A percentile compares a stretch with the other conserved stretches of the same genome.
phyloP scores from a whole-genome alignment of 2,329 filamentous ascomycete genomes.

The Beauveria sp. region DNA sequence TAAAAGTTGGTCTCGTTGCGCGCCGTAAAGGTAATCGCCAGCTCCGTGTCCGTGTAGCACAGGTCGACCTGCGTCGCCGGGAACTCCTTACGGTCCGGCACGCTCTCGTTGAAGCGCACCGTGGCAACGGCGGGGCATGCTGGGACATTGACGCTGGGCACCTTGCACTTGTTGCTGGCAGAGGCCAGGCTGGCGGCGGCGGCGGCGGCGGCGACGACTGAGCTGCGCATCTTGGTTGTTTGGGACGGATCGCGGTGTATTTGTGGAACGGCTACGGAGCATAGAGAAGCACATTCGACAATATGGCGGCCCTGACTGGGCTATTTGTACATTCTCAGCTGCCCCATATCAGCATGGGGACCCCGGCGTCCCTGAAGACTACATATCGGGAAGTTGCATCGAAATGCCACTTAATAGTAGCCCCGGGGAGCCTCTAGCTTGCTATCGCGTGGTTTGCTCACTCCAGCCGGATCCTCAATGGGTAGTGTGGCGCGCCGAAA shows the following conservation, averaged over 20 bases:
- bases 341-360: too few species aligned
- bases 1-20: conserved; percentile 38
- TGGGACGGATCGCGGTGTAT: not conserved
- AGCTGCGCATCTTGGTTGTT: not conserved
- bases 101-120: conserved; percentile 32
- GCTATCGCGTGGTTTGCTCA: too few species aligned
- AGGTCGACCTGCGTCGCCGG: conserved; percentile 37
- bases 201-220: not conserved
- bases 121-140: conserved; percentile 28
- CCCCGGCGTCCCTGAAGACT: too few species aligned
- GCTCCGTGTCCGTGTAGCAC: conserved; percentile 34
- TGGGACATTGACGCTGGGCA: conserved; percentile 28
- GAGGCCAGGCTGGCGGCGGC: conserved; percentile 7
- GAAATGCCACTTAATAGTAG: too few species aligned
- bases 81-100: conserved; percentile 33
- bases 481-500: too few species aligned
- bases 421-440: too few species aligned
- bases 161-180: conserved; percentile 9
- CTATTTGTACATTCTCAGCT: too few species aligned
- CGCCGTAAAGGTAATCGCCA: conserved; percentile 37
- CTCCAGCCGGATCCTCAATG: too few species aligned
- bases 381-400: too few species aligned
- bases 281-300: too few species aligned
- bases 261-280: too few species aligned
- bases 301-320: too few species aligned